Base-by-base conservation (phyloP, 2,329 filamentous ascomycete species). In the Fusarium pseudonygamai region DNA sequence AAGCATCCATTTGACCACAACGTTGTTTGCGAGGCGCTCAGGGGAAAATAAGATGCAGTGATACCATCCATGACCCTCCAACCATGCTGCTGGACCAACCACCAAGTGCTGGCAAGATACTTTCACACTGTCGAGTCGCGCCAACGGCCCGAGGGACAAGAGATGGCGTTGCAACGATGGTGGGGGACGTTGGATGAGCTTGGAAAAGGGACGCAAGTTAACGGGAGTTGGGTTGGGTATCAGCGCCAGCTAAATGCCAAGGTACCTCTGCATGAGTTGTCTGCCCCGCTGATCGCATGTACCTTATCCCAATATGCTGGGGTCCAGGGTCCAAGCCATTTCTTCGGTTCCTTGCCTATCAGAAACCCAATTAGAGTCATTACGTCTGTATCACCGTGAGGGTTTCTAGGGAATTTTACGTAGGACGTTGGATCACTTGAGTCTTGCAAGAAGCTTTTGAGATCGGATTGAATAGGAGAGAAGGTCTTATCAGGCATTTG, bases 101-200 rank as follows among this genome's bases (percentile, higher is more conserved):
- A 77, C 75, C 75, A 78, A 74, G 75, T 77, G 75, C 50, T 59
- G 45, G 50, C 52, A 62, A 63, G 45, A 46, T 40, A 52, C 65
- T 64, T 72, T 72, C 74, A 76, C 75, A 78, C 75, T 77, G 75
- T 73, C 61, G 57, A 76, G 64, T 59, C 71, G 74, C 70, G 63
- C 67, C 72, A 77, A 77, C 75, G 75, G 75, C 75, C 75, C 75
- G 75, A 76, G 75, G 64, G 64, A 62, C 52, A 64, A 72, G 59
- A 72, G 67, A 66, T 69, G 67, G 68, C 66, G 71, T 69, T 72
- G 59, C 73, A 75, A 56, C 56, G 43, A 49, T 39, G 26, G 69
- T 73, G 68, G 72, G 62, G 61, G 55, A 67, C 64, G 72, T 72
- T 72, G 70, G 67, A 60, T 62, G 64, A 56, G 64, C 57, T 43